Evolutionary conservation across 2,329 filamentous ascomycete species (phyloP), one percentile per base, ranked within the genome.

Genomic region (Diaporthe citri): DNA sequence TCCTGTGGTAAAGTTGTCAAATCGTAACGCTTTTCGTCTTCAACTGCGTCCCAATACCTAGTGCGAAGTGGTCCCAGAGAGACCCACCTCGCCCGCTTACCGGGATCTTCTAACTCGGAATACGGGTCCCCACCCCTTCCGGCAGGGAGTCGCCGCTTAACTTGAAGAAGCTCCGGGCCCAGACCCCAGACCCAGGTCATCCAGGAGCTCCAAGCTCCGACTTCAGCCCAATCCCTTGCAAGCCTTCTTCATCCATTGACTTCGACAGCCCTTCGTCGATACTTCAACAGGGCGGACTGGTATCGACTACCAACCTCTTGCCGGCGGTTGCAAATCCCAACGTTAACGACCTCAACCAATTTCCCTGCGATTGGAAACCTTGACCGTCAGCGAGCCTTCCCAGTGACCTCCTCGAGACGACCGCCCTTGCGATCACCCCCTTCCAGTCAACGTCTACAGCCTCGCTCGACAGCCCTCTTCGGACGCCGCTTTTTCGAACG

Each of bases 121-220:
- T 41, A 52, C 64, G 64, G 48, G 34, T 41, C 48, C 48, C 64
- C 64, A 55, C 64, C 64, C 64, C 64, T 69, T 28, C 64, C 64
- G 64, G 34, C 64, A 69, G 48, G 64, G 34, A 36, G 48, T 39
- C 31, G 31, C 46, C 48, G 48, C 64, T 69, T 55, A 41, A 69
- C 34, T 69, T 22, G 64, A 69, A 41, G 64, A 69, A 69, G 64
- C 64, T 69, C 64, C 48, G 34, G 64, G 64, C 64, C 64, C 64
- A 69, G 64, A 69, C 64, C 62, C 62, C n/a, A 55, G 48, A 55
- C 48, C 46, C 34, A 69, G 64, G 34, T 41, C 64, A 28, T 31
- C 64, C n/a, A 69, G 64, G 64, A 69, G 64, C 64, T 69, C 48
- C 46, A 55, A 69, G 64, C 64, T 69, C 46, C 48, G 64, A 67